Base-by-base conservation (phyloP, 805 yeast genomes). In the Scheffersomyces ergatensis region DNA sequence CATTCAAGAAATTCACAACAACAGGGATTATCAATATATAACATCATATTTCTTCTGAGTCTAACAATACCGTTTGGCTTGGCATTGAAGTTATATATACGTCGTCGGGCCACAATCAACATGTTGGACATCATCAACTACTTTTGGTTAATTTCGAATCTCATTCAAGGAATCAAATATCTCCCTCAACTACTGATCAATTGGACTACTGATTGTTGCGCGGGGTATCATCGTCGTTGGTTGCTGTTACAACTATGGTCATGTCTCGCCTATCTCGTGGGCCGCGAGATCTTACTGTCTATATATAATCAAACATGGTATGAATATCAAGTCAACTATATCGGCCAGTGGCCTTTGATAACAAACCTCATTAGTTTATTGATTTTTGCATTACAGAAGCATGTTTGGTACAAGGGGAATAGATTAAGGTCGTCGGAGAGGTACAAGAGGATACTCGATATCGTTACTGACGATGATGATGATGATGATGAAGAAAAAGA, bases 131-230 rank as follows among this genome's bases (percentile, higher is more conserved):
- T 67, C 24, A 44, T 71, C 3, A 74, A 74, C 39, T 63, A 46
- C 33, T 9, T 70, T 3, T 73, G 77, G 78, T 42, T 68, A 0
- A 31, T 58, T 1, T 58, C 62, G 9, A 58, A 60, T 26, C 6
- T 55, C 8, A 21, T 59, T 0, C 46, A 47, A 2, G 26, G 57
- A 2, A 31, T 64, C 18, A 60, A 60, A 38, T 53, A 62, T 32
- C 20, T 63, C 3, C 80, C 82, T 0, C 80, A 75, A 38, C 36
- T 70, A 2, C 49, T 61, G 8, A 45, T 71, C 39, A 72, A 70
- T 46, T 69, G 67, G 66, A 49, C 65, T 54, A 65, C 62, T 12
- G 35, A 43, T 29, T 58, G 57, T 16, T 59, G 62, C 9, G 32
- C 32, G n/a, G 62, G 61, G 1, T 29, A 44, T 1, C 46, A 46